These are phyloP conservation scores for Geotrichum reessii DNA, from an alignment of 1,139 yeast genomes.

Conservation along the genomic window DNA sequence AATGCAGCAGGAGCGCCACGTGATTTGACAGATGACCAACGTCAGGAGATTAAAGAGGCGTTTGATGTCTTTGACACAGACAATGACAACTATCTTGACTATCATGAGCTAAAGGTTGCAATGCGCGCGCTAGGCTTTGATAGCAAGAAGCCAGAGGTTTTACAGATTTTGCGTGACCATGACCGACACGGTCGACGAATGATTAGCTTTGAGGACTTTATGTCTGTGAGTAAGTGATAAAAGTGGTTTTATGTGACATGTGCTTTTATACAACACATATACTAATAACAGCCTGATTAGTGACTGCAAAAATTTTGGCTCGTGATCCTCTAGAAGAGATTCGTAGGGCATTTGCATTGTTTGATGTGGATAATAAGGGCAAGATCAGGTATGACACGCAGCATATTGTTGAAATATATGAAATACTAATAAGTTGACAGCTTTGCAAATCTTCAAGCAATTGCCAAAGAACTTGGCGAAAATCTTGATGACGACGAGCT, in stretches of 20 bases:
- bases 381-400: constrained; percentile 45
- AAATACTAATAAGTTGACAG: constrained; percentile 29
- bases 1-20: constrained; percentile 15
- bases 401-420: constrained; percentile 11
- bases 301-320: constrained; percentile 69
- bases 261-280: not conserved
- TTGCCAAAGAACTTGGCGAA: constrained; percentile 91
- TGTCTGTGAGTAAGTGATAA: constrained; percentile 53
- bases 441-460: constrained; percentile 75
- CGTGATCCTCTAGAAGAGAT: constrained; percentile 94
- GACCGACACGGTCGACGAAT: constrained; percentile 70
- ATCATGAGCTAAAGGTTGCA: constrained; percentile 89
- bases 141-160: constrained; percentile 68
- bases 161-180: constrained; percentile 73
- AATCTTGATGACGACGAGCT: constrained; percentile 87
- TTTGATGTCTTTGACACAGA: constrained; percentile 90
- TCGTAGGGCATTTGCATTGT: constrained; percentile 78
- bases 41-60: constrained; percentile 90
- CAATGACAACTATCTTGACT: constrained; percentile 82
- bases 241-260: not conserved
- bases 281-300: constrained; percentile 31
- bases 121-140: constrained; percentile 93
- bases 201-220: constrained; percentile 78
- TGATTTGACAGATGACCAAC: constrained; percentile 81
- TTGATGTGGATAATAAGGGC: constrained; percentile 87